Conservation (phyloP, 2,329 filamentous ascomycete genomes). For the Cladorrhinum sp. region DNA sequence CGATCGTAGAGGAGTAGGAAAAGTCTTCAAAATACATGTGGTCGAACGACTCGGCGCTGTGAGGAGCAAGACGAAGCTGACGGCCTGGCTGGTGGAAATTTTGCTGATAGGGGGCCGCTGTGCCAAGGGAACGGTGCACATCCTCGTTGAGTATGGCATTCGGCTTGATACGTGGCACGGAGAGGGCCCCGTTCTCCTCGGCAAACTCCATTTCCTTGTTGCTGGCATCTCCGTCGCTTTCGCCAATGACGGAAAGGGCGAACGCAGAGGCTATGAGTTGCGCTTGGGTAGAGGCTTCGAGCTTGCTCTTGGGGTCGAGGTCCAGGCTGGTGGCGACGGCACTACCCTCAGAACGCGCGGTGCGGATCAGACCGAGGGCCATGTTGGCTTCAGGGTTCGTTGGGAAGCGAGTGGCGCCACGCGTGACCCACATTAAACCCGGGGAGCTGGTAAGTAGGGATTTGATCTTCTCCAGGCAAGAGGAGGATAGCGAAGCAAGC, state of each 20-base stretch:
- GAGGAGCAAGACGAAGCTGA: slow-evolving; percentile 21
- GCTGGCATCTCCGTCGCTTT: neutral
- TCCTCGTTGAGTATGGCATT: slow-evolving; percentile 27
- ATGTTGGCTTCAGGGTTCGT: slow-evolving; percentile 25
- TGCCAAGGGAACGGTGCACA: slow-evolving; percentile 25
- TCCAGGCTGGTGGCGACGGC: slow-evolving; percentile 27
- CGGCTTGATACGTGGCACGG: slow-evolving; percentile 27
- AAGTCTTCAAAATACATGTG: slow-evolving; percentile 22
- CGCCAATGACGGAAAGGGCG: slow-evolving; percentile 16
- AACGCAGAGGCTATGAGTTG: slow-evolving; percentile 26
- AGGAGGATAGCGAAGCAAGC: slow-evolving; percentile 18
- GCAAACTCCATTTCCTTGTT: slow-evolving; percentile 30
- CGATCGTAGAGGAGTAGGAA: slow-evolving; percentile 4
- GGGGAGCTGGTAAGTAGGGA: slow-evolving; percentile 23
- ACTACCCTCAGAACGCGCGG: slow-evolving; percentile 28
- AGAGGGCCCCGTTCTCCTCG: slow-evolving; percentile 27
- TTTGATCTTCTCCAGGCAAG: slow-evolving; percentile 23
- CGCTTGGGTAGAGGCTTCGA: slow-evolving; percentile 14
- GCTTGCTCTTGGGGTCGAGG: slow-evolving; percentile 21
- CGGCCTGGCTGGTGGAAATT: slow-evolving; percentile 20
- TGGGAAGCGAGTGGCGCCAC: slow-evolving; percentile 22
- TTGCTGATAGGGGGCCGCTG: slow-evolving; percentile 25
- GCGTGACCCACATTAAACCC: slow-evolving; percentile 37
- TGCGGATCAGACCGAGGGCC: slow-evolving; percentile 29
- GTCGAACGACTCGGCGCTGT: slow-evolving; percentile 13